These are phyloP conservation scores for Ustulina deusta DNA, from an alignment of 2,329 filamentous ascomycete genomes.

Conservation along the genomic window DNA sequence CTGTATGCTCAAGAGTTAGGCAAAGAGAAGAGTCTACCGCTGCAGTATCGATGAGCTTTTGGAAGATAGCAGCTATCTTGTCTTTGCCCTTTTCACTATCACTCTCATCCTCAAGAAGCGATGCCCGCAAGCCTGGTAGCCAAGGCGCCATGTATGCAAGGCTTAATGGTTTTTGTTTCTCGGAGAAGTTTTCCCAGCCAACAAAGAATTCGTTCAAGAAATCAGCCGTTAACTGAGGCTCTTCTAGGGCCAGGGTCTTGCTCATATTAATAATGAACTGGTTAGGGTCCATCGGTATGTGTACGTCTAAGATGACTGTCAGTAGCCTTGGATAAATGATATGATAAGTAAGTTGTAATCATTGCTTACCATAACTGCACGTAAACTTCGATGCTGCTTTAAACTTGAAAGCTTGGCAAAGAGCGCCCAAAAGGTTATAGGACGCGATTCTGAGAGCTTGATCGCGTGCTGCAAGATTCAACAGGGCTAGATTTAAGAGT, in stretches of 20 bases:
- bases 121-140: slow-evolving; percentile 71
- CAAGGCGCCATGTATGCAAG: slow-evolving; percentile 78
- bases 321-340: slow-evolving; percentile 16
- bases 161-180: slow-evolving; percentile 74
- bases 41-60: slow-evolving; percentile 75
- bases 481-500: slow-evolving; percentile 74
- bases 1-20: slow-evolving; percentile 71
- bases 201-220: slow-evolving; percentile 81
- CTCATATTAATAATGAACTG: slow-evolving; percentile 75
- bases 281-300: slow-evolving; percentile 72
- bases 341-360: background rate
- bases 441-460: slow-evolving; percentile 71
- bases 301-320: slow-evolving; percentile 62
- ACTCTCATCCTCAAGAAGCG: slow-evolving; percentile 67
- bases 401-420: slow-evolving; percentile 77
- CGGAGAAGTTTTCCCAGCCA: slow-evolving; percentile 76
- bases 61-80: slow-evolving; percentile 71
- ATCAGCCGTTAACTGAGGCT: slow-evolving; percentile 75
- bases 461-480: slow-evolving; percentile 73
- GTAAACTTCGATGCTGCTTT: slow-evolving; percentile 70
- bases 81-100: slow-evolving; percentile 76
- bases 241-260: slow-evolving; percentile 70
- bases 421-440: slow-evolving; percentile 74
- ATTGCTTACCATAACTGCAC: slow-evolving; percentile 67
- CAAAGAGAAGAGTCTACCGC: slow-evolving; percentile 70